A percentile compares a stretch with the other conserved stretches of the same genome.
Conservation (phyloP, 805 yeast genomes). For the Sugiyamaella chiloensis region DNA sequence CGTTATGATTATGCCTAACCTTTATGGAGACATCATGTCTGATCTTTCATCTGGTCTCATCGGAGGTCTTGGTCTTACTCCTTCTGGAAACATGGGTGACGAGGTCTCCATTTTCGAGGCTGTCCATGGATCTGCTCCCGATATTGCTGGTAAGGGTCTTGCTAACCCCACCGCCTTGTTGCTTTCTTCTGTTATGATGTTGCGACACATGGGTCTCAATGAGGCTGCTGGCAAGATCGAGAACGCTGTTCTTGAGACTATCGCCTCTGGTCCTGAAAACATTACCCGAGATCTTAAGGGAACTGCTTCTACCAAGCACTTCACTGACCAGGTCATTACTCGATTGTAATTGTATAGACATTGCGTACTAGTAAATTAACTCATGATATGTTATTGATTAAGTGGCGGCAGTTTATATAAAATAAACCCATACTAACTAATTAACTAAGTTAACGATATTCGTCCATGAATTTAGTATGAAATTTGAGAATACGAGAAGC, state of each 20-base stretch:
- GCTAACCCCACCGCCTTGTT: conserved; percentile 98
- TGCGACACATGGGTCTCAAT: conserved; percentile 94
- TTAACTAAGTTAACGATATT: conserved; percentile 37
- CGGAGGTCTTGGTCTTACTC: conserved; percentile 98
- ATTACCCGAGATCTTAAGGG: conserved; percentile 98
- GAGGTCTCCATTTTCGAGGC: conserved; percentile 98
- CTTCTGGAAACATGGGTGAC: conserved; percentile 99
- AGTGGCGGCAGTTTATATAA: too few species aligned
- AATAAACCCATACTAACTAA: not conserved
- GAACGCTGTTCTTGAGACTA: conserved; percentile 76
- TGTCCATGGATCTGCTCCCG: conserved; percentile 99
- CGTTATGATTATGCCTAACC: conserved; percentile 98
- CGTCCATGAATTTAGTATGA: conserved; percentile 66
- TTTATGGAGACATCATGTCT: conserved; percentile 98
- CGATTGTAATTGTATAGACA: conserved; percentile 47
- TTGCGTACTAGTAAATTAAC: not conserved
- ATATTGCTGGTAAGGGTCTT: conserved; percentile 97
- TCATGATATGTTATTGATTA: not conserved
- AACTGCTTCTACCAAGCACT: conserved; percentile 79
- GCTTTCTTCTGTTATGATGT: conserved; percentile 97
- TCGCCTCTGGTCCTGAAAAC: conserved; percentile 93
- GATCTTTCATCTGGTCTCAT: conserved; percentile 96
- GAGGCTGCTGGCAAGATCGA: conserved; percentile 81
- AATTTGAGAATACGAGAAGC: conserved; percentile 72
- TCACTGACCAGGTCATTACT: conserved; percentile 86